Conservation (phyloP, 2,329 filamentous ascomycete species). For the Alternaria infectoria region DNA sequence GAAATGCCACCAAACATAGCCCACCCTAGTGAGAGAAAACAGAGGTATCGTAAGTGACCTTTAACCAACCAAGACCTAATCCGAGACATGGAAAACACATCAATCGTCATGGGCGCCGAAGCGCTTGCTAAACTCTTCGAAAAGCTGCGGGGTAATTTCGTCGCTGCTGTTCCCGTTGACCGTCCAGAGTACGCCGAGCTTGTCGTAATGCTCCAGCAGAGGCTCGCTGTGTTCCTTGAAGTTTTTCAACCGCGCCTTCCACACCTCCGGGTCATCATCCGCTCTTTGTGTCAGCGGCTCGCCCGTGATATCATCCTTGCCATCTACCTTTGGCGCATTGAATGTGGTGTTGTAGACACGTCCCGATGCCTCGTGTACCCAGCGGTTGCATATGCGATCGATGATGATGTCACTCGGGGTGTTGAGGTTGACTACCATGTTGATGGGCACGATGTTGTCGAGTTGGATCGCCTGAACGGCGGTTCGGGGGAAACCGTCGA, state of each 20-base stretch:
- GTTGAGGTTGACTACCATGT: slow-evolving; percentile 84
- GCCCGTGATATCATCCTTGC: slow-evolving; percentile 88
- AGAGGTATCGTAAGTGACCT: slow-evolving; percentile 3
- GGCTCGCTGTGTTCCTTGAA: slow-evolving; percentile 88
- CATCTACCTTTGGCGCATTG: slow-evolving; percentile 80
- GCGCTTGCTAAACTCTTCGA: slow-evolving; percentile 77
- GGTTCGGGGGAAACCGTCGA: slow-evolving; percentile 95
- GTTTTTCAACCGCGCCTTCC: slow-evolving; percentile 77
- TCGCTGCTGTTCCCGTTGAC: slow-evolving; percentile 90
- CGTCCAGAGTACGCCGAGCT: slow-evolving; percentile 82
- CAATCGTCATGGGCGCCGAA: slow-evolving; percentile 59
- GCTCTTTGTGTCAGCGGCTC: slow-evolving; percentile 80
- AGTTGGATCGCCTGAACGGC: slow-evolving; percentile 78
- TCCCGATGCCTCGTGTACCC: slow-evolving; percentile 91
- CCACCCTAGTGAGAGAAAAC: background rate
- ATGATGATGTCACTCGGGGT: slow-evolving; percentile 88
- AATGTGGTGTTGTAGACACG: slow-evolving; percentile 95
- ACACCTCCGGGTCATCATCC: slow-evolving; percentile 88
- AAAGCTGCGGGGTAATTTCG: slow-evolving; percentile 92
- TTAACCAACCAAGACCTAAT: slow-evolving; percentile 6
- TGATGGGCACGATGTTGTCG: slow-evolving; percentile 87
- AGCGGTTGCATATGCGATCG: slow-evolving; percentile 86
- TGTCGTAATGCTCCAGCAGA: slow-evolving; percentile 86
- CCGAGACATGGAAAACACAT: slow-evolving; percentile 8
- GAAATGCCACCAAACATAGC: background rate